Percentiles rank a stretch among this genome's conserved stretches.
These are phyloP conservation scores for Cucumis cinereus DNA, from an alignment of 306 rosid genomes.

Conservation along the genomic window DNA sequence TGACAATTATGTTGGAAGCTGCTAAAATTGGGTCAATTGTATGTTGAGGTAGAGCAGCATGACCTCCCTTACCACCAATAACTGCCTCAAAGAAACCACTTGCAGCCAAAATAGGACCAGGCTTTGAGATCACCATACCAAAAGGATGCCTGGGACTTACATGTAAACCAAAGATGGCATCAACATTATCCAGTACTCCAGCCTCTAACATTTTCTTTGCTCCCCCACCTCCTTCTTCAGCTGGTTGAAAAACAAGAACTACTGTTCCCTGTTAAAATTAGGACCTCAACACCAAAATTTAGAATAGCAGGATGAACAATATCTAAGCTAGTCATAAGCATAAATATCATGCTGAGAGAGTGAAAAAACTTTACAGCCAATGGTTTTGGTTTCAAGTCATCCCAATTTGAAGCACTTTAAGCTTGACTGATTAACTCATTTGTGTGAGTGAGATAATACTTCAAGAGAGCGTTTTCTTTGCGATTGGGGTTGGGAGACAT, in stretches of 20 bases:
- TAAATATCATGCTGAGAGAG: not conserved
- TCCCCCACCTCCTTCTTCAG: slow-evolving; percentile 89
- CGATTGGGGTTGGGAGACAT: too few relatives aligned
- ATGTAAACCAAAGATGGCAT: slow-evolving; percentile 73
- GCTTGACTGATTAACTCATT: too few relatives aligned
- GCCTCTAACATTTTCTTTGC: slow-evolving; percentile 57
- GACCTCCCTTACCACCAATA: slow-evolving; percentile 82
- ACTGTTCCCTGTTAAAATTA: slow-evolving; percentile 52
- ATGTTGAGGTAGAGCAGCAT: slow-evolving; percentile 81
- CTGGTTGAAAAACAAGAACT: slow-evolving; percentile 88
- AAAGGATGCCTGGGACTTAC: slow-evolving; percentile 13
- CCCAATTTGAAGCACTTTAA: too few relatives aligned
- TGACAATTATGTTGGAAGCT: slow-evolving; percentile 61
- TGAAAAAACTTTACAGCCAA: too few relatives aligned
- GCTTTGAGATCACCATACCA: slow-evolving; percentile 45
- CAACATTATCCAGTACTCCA: slow-evolving; percentile 44
- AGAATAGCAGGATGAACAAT: not conserved
- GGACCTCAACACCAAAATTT: not conserved
- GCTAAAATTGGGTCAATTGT: slow-evolving; percentile 79
- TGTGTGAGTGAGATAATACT: too few relatives aligned
- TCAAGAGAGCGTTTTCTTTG: too few relatives aligned
- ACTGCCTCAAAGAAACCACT: slow-evolving; percentile 67
- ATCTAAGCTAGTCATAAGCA: not conserved
- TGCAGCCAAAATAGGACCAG: slow-evolving; percentile 65
- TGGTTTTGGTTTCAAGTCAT: too few relatives aligned